These are phyloP conservation scores for Colletotrichum lini DNA, from an alignment of 2,329 filamentous ascomycete species.

Conservation along the genomic window DNA sequence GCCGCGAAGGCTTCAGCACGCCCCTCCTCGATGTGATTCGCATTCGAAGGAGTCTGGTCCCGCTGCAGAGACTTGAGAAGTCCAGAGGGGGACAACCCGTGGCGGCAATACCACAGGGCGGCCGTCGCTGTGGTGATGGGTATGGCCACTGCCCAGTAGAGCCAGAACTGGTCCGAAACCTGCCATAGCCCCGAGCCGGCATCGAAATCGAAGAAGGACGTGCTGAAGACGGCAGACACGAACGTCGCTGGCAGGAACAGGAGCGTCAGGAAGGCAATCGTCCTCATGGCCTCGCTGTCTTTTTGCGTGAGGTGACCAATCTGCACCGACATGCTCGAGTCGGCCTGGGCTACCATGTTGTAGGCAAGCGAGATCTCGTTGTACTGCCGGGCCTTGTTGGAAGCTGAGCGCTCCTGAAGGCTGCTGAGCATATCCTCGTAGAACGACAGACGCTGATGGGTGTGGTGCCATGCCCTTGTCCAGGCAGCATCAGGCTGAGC, in stretches of 20 bases:
- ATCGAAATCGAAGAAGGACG: conserved; percentile 57
- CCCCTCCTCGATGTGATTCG: neutral
- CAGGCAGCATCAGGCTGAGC: conserved; percentile 11
- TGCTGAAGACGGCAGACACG: conserved; percentile 63
- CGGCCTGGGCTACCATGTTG: conserved; percentile 59
- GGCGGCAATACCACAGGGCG: conserved; percentile 43
- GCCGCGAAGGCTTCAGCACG: neutral
- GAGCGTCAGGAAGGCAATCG: conserved; percentile 63
- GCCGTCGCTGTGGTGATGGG: conserved; percentile 48
- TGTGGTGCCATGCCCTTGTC: conserved; percentile 39
- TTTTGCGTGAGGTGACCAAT: conserved; percentile 57
- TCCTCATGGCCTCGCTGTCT: conserved; percentile 67
- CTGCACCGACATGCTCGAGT: conserved; percentile 54
- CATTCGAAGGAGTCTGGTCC: neutral
- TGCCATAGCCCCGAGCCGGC: conserved; percentile 46
- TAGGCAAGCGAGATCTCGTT: conserved; percentile 69
- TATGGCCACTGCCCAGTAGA: conserved; percentile 53
- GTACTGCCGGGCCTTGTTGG: conserved; percentile 62
- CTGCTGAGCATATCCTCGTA: conserved; percentile 52
- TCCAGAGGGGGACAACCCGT: neutral
- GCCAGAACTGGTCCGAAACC: conserved; percentile 53
- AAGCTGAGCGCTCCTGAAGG: conserved; percentile 53
- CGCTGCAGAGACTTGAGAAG: neutral
- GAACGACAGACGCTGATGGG: conserved; percentile 52
- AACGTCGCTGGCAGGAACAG: conserved; percentile 67